Percentiles rank a stretch among this genome's conserved stretches.
phyloP scores from a whole-genome alignment of 2,329 filamentous ascomycete species.

The Paecilomyces niveus region DNA sequence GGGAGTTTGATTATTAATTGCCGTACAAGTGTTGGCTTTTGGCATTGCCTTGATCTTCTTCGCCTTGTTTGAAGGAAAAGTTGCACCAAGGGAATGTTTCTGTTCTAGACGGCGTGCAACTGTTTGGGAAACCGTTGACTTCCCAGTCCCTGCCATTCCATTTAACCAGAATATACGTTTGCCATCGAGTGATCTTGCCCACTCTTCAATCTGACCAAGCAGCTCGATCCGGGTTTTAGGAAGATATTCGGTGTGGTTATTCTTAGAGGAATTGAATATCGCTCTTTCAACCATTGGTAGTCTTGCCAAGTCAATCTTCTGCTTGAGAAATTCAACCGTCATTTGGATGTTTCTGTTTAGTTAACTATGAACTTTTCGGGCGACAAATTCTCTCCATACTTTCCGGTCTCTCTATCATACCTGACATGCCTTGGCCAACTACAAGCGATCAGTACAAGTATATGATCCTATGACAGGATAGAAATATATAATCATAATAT shows the following conservation, averaged over 20 bases:
- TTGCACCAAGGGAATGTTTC: conserved; percentile 20
- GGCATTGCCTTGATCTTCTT: conserved; percentile 30
- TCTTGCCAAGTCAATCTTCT: conserved; percentile 10
- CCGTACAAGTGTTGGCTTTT: conserved; percentile 24
- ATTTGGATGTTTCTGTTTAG: too few relatives aligned
- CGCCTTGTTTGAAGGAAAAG: conserved; percentile 43
- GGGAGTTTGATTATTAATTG: conserved; percentile 25
- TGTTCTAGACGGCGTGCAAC: conserved; percentile 17
- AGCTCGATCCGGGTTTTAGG: conserved; percentile 16
- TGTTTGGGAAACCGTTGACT: conserved; percentile 25
- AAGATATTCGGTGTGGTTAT: conserved; percentile 15
- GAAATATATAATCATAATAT: too few relatives aligned
- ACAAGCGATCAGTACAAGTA: too few relatives aligned
- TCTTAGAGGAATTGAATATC: conserved; percentile 10
- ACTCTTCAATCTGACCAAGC: conserved; percentile 16
- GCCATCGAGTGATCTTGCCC: conserved; percentile 11
- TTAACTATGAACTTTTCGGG: too few relatives aligned
- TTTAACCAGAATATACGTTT: conserved; percentile 30
- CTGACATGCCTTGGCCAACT: too few relatives aligned
- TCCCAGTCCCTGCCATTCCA: conserved; percentile 30
- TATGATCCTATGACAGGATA: too few relatives aligned
- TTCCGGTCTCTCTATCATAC: too few relatives aligned
- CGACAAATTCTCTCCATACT: too few relatives aligned
- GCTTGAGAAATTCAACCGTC: neutral
- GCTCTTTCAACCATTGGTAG: conserved; percentile 12